Conservation (phyloP, 2,329 filamentous ascomycete species). For the Tolypocladium pustulatum region DNA sequence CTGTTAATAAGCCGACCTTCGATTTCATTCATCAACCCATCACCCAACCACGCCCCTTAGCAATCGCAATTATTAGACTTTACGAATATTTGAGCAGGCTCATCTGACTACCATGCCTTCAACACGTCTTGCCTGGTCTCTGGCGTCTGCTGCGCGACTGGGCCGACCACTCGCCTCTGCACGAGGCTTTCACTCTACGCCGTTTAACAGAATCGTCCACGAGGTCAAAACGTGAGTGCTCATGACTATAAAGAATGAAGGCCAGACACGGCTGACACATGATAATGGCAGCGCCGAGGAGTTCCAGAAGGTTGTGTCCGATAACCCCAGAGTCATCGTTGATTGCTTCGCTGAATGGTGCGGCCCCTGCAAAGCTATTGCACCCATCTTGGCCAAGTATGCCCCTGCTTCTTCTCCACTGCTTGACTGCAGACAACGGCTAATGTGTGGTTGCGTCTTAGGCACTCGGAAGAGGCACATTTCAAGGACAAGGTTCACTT, state of each 20-base stretch:
- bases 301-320: conserved; percentile 43
- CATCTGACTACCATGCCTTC: background rate
- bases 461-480: conserved; percentile 25
- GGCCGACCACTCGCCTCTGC: background rate
- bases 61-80: background rate
- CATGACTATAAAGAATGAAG: no score
- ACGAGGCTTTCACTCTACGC: conserved; percentile 23
- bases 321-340: conserved; percentile 55
- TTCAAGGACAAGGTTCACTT: conserved; percentile 57
- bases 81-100: background rate
- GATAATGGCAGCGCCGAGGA: conserved; percentile 41
- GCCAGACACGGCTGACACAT: background rate
- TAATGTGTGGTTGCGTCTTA: conserved; percentile 1
- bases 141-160: background rate
- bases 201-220: conserved; percentile 33
- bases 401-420: background rate
- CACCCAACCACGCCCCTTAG: background rate
- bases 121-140: background rate
- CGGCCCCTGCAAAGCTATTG: conserved; percentile 84
- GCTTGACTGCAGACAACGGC: background rate
- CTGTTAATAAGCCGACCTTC: background rate
- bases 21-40: background rate
- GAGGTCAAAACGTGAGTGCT: conserved; percentile 26
- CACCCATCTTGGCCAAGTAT: conserved; percentile 49
- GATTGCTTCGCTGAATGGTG: conserved; percentile 90